Evolutionary conservation across 1,284 basidiomycete genomes (phyloP).

Genomic region (Malassezia sp.): DNA sequence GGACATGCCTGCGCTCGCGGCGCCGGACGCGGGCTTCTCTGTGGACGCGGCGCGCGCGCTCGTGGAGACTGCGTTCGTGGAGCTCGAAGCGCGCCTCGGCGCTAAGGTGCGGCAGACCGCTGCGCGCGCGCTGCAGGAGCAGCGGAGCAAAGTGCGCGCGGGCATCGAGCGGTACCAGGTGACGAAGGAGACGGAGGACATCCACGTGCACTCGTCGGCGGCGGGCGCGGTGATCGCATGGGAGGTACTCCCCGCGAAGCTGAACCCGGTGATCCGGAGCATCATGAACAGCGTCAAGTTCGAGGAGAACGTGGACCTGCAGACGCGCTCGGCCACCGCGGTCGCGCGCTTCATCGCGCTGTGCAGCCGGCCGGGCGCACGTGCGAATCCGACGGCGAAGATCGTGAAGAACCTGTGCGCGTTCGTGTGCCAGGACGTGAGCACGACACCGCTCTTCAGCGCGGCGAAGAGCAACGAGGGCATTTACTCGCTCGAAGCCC

Average conservation of each 20-base stretch:
- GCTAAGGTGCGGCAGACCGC: slow-evolving; percentile 62
- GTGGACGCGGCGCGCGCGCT: slow-evolving; percentile 67
- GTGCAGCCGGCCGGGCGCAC: slow-evolving; percentile 57
- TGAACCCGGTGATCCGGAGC: slow-evolving; percentile 89
- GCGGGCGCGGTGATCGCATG: slow-evolving; percentile 69
- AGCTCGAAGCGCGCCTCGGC: slow-evolving; percentile 50
- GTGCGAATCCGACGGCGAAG: slow-evolving; percentile 64
- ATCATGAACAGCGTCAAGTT: slow-evolving; percentile 91
- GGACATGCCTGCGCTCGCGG: slow-evolving; percentile 63
- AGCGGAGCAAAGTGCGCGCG: slow-evolving; percentile 60
- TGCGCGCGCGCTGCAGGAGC: slow-evolving; percentile 59
- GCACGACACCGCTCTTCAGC: slow-evolving; percentile 78
- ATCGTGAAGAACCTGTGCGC: slow-evolving; percentile 95
- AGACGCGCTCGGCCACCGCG: slow-evolving; percentile 74
- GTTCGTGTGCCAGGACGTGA: slow-evolving; percentile 75
- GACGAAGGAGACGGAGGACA: slow-evolving; percentile 74
- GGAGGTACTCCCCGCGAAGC: slow-evolving; percentile 53
- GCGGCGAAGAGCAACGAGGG: slow-evolving; percentile 58
- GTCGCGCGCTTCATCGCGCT: slow-evolving; percentile 79
- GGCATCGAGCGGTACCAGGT: slow-evolving; percentile 72
- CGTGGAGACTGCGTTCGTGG: slow-evolving; percentile 61
- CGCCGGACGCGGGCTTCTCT: slow-evolving; percentile 61
- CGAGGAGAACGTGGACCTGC: slow-evolving; percentile 75
- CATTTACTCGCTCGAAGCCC: slow-evolving; percentile 61
- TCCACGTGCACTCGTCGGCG: slow-evolving; percentile 74